Percentiles rank a stretch among this genome's conserved stretches.
Evolutionary conservation across 441 rosid species (phyloP).

Genomic region (Populus hybrid): DNA sequence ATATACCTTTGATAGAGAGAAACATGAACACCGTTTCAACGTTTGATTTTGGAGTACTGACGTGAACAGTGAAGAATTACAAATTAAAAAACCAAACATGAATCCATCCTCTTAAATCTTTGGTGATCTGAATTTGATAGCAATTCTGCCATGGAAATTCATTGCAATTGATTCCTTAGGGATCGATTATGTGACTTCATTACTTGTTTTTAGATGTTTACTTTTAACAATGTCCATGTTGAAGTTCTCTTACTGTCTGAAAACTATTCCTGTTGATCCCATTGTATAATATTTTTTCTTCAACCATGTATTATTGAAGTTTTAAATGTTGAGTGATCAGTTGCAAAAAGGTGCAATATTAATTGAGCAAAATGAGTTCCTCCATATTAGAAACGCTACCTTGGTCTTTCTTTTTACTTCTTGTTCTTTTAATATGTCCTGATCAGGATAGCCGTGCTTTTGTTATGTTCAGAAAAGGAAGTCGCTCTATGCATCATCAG

Average conservation of each 20-base stretch:
- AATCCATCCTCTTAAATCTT: neutral
- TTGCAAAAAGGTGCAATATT: no score
- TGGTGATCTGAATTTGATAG: neutral
- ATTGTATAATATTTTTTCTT: neutral
- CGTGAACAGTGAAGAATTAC: neutral
- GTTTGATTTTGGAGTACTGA: neutral
- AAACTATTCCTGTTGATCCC: neutral
- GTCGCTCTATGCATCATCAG: slow-evolving; percentile 63
- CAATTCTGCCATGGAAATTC: neutral
- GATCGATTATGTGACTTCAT: neutral
- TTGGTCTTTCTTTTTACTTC: neutral
- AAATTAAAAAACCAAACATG: neutral
- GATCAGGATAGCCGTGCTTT: neutral
- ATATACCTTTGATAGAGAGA: neutral
- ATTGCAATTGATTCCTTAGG: neutral
- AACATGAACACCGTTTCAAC: neutral
- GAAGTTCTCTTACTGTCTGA: neutral
- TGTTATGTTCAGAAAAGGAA: slow-evolving; percentile 48
- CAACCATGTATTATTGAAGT: neutral
- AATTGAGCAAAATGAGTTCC: neutral
- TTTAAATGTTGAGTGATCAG: neutral
- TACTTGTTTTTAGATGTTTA: neutral
- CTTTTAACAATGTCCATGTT: neutral
- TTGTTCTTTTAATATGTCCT: neutral
- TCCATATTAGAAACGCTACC: neutral